Evolutionary conservation across 2,329 filamentous ascomycete genomes (phyloP), one percentile per base, ranked within the genome.

Genomic region (Alternaria sp.): DNA sequence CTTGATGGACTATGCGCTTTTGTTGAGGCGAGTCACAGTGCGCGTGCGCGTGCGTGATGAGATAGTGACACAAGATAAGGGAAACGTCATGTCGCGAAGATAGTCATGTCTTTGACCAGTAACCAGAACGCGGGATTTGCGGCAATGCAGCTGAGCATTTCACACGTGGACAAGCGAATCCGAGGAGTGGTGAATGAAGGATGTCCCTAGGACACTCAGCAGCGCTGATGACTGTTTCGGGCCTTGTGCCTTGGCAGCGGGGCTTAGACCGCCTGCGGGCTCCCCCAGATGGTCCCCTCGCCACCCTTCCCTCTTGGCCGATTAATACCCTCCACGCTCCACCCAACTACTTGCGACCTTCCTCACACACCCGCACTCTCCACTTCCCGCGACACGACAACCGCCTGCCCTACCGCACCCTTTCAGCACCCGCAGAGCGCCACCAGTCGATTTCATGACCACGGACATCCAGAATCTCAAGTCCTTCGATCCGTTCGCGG

Each of bases 401-500:
- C 46, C 66, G 59, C 62, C 45, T 55, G 44, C 46, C 52, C 43
- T 57, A 66, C 61, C 21, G 21, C 32, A 28, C 54, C 50, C 54
- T 43, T 30, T 36, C 32, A 26, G 32, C 65, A 64, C 64, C 70
- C 70, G 69, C 72, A 74, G 68, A 70, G 69, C 69, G 69, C 67
- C 63, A 67, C 68, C 72, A 72, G 69, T 71, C 73, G 74, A 73
- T 73, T 73, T 72, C 71, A 77, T 77, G 73, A 73, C 81, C 72
- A 77, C 74, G 68, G 72, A 75, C 68, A 76, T 76, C 67, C 74
- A 75, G 66, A 97, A 75, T 69, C 72, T 75, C 66, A 74, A 74
- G 72, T 70, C 69, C 73, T 75, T 75, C 73, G 96, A 99, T 91
- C 96, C 96, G 91, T 99, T 99, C 93, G 96, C 96, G 91, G 96